Percentiles rank a stretch among this genome's conserved stretches.
These are phyloP conservation scores for Colletotrichum filicis DNA, from an alignment of 2,329 filamentous ascomycete species.

Conservation along the genomic window DNA sequence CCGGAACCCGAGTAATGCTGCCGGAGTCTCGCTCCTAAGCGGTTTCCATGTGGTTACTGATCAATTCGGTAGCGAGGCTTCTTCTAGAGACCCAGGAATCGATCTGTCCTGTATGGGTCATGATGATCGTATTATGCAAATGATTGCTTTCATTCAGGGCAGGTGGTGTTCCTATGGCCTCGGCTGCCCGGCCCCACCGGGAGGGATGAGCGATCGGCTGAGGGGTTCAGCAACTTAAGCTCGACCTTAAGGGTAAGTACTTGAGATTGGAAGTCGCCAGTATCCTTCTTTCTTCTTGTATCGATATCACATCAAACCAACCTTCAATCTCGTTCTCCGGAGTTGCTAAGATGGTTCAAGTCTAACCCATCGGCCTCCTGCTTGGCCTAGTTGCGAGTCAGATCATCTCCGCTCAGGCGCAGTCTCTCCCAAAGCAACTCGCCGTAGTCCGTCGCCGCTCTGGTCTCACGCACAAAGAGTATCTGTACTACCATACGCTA, in stretches of 20 bases:
- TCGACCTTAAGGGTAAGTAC: background rate
- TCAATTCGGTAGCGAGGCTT: background rate
- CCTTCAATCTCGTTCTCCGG: background rate
- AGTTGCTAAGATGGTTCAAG: background rate
- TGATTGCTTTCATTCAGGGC: background rate
- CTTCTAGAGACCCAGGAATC: too few species aligned
- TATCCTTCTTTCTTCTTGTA: background rate
- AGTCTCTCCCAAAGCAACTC: slow-evolving; percentile 8
- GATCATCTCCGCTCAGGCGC: background rate
- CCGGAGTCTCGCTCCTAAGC: background rate
- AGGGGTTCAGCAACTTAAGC: too few species aligned
- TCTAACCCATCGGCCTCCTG: background rate
- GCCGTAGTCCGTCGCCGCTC: slow-evolving; percentile 15
- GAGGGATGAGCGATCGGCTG: background rate
- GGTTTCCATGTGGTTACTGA: background rate
- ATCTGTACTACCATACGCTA: slow-evolving; percentile 8
- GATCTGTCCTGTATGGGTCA: too few species aligned
- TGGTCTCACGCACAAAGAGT: slow-evolving; percentile 16
- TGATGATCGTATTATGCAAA: too few species aligned
- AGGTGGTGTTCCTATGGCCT: background rate
- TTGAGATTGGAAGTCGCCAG: background rate
- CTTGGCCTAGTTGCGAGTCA: background rate
- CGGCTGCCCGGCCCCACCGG: background rate
- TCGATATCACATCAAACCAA: too few species aligned
- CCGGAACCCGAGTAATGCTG: background rate